A percentile compares a stretch with the other conserved stretches of the same genome.
These are phyloP conservation scores for Komagataella phaffii DNA, from an alignment of 805 yeast species.

Conservation along the genomic window DNA sequence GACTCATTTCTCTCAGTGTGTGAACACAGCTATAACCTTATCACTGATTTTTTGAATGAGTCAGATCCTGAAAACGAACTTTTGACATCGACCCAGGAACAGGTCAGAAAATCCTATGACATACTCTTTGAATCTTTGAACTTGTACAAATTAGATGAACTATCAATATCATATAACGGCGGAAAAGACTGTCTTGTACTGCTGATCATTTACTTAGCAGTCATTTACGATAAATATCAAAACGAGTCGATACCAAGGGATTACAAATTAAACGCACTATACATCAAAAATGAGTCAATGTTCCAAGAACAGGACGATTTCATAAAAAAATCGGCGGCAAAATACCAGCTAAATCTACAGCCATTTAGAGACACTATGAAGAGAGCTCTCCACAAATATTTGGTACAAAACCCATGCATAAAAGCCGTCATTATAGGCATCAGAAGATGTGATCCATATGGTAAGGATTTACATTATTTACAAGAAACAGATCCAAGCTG, in stretches of 20 bases:
- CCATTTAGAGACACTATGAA: slow-evolving; percentile 36
- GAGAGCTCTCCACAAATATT: slow-evolving; percentile 54
- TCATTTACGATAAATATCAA: slow-evolving; percentile 15
- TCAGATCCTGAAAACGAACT: slow-evolving; percentile 5
- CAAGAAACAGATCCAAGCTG: slow-evolving; percentile 81
- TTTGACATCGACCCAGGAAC: slow-evolving; percentile 11
- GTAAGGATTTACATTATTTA: slow-evolving; percentile 38
- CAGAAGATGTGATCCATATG: slow-evolving; percentile 79
- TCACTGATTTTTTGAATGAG: slow-evolving; percentile 6
- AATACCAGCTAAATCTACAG: slow-evolving; percentile 41
- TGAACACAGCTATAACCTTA: slow-evolving; percentile 8
- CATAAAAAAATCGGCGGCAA: slow-evolving; percentile 35
- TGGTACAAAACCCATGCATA: slow-evolving; percentile 36
- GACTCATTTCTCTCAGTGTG: slow-evolving; percentile 10
- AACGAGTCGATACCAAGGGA: slow-evolving; percentile 11
- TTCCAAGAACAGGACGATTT: slow-evolving; percentile 62
- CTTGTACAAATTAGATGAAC: slow-evolving; percentile 23
- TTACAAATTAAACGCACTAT: slow-evolving; percentile 41
- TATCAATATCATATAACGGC: slow-evolving; percentile 85
- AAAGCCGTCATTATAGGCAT: slow-evolving; percentile 80
- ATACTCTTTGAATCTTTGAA: slow-evolving; percentile 10
- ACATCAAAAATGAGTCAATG: slow-evolving; percentile 61
- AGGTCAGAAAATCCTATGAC: slow-evolving; percentile 10
- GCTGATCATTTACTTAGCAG: slow-evolving; percentile 61
- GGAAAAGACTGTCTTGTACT: slow-evolving; percentile 94